Evolutionary conservation across 768 basidiomycete genomes (phyloP).

Genomic region (Tulasnella sp.): DNA sequence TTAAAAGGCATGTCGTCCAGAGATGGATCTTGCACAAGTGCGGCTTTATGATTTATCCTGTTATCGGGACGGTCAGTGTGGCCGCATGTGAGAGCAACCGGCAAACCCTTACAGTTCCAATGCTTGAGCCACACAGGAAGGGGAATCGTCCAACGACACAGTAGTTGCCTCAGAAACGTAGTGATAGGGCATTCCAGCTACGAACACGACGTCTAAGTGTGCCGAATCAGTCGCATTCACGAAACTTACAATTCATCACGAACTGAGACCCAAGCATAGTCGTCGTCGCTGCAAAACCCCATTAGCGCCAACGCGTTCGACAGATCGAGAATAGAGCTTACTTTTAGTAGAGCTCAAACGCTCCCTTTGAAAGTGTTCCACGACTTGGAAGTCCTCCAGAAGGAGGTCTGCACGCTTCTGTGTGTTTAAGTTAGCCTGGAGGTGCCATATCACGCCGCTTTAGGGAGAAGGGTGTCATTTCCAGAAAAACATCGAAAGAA

Average conservation of each 20-base stretch:
- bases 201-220: neutral
- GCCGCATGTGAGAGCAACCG: neutral
- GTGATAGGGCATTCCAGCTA: conserved; percentile 22
- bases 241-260: conserved; percentile 21
- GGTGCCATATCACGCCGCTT: conserved; percentile 23
- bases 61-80: neutral
- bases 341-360: neutral
- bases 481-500: neutral
- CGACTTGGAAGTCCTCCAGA: conserved; percentile 12
- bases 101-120: conserved; percentile 2
- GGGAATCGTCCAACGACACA: conserved; percentile 6
- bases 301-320: neutral
- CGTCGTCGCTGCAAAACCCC: neutral
- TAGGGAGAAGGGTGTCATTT: neutral
- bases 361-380: conserved; percentile 16
- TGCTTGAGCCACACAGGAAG: conserved; percentile 12
- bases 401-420: neutral
- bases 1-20: conserved; percentile 24
- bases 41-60: conserved; percentile 19
- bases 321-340: neutral
- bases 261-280: conserved; percentile 19
- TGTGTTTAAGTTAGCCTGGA: neutral
- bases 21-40: neutral
- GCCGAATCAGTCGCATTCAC: neutral
- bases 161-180: conserved; percentile 14